These are phyloP conservation scores for Phytophthora nicotianae DNA, from an alignment of 352 stramenopile genomes.

Conservation along the genomic window DNA sequence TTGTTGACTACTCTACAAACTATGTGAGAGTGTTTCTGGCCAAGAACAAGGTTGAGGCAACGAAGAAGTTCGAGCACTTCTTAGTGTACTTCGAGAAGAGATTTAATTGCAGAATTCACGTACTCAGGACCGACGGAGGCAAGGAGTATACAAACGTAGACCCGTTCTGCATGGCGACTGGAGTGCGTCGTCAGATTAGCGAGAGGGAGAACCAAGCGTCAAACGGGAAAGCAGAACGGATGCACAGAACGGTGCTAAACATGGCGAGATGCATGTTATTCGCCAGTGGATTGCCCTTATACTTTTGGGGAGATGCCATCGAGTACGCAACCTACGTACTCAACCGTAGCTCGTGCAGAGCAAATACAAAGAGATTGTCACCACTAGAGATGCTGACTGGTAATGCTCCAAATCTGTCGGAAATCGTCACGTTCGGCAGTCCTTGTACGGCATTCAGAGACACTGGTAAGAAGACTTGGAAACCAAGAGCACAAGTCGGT, in stretches of 20 bases:
- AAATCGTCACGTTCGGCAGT: constrained; percentile 19
- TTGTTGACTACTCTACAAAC: constrained; percentile 1
- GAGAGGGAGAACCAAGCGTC: constrained; percentile 31
- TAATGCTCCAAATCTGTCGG: background rate
- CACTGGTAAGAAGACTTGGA: background rate
- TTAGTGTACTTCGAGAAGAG: too few species aligned
- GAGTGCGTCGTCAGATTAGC: constrained; percentile 16
- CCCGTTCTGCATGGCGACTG: background rate
- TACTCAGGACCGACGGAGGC: background rate
- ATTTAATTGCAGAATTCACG: background rate
- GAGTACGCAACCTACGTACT: constrained; percentile 39
- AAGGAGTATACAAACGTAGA: constrained; percentile 9
- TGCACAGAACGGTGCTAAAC: constrained; percentile 42
- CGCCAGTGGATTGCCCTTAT: constrained; percentile 18
- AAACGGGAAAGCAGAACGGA: constrained; percentile 39
- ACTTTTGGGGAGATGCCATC: constrained; percentile 30
- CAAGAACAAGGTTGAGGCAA: background rate
- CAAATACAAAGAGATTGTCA: constrained; percentile 16
- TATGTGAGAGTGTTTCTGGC: constrained; percentile 2
- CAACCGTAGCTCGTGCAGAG: constrained; percentile 28
- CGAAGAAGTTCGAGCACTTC: background rate
- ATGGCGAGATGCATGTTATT: constrained; percentile 37
- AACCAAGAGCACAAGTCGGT: constrained; percentile 3
- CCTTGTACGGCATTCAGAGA: constrained; percentile 12
- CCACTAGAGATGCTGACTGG: constrained; percentile 18